Evolutionary conservation across 164 flowering plant species (phyloP).

Genomic region (Liquidambar formosana): DNA sequence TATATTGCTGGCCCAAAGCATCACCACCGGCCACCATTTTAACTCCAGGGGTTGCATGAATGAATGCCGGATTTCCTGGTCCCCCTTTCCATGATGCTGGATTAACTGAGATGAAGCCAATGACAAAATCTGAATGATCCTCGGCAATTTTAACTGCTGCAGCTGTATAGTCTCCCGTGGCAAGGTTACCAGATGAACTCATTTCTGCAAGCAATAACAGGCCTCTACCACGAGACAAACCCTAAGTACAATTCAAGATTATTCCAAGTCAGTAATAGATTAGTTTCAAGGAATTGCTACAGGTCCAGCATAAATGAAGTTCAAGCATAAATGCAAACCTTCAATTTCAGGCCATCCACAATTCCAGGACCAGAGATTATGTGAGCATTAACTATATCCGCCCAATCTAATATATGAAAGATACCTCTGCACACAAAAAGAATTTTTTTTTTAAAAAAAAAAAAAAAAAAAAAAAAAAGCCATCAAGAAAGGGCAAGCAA

Average conservation of each 20-base stretch:
- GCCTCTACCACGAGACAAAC: slow-evolving; percentile 89
- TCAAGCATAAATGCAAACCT: slow-evolving; percentile 41
- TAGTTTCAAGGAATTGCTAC: neutral
- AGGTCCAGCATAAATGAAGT: neutral
- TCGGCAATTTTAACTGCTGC: slow-evolving; percentile 91
- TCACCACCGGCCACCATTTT: slow-evolving; percentile 93
- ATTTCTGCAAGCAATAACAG: slow-evolving; percentile 93
- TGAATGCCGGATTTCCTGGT: slow-evolving; percentile 68
- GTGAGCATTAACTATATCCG: slow-evolving; percentile 93
- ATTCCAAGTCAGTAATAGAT: neutral
- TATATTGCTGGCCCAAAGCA: slow-evolving; percentile 90
- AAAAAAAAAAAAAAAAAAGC: neutral
- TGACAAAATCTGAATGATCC: slow-evolving; percentile 91
- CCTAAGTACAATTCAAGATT: slow-evolving; percentile 40
- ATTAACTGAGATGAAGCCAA: slow-evolving; percentile 95
- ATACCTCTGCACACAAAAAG: slow-evolving; percentile 66
- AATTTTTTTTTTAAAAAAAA: too few relatives aligned
- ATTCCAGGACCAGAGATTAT: slow-evolving; percentile 95
- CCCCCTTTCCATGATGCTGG: slow-evolving; percentile 93
- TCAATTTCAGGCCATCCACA: slow-evolving; percentile 89
- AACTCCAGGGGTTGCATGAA: slow-evolving; percentile 90
- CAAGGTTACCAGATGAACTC: slow-evolving; percentile 98
- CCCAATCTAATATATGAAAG: slow-evolving; percentile 90
- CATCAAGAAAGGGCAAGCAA: neutral
- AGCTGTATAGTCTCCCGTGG: slow-evolving; percentile 93